Percentiles rank a stretch among this genome's conserved stretches.
Evolutionary conservation across 139 green algal genomes (phyloP).

Genomic region (Tetraselmis striata): DNA sequence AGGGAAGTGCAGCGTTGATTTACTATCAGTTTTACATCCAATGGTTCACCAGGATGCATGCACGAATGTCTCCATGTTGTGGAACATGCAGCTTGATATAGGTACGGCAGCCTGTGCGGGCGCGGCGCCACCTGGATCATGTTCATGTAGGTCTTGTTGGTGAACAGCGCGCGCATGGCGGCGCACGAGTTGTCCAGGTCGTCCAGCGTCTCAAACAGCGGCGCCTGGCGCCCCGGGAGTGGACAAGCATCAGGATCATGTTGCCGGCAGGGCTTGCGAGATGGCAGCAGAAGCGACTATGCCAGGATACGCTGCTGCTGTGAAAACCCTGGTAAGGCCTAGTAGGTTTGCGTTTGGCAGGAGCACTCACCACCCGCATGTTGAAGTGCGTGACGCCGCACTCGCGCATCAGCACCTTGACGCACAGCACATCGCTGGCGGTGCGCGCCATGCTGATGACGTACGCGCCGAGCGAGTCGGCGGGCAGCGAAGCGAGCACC

Average conservation of each 20-base stretch:
- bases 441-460: constrained; percentile 46
- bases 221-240: constrained; percentile 41
- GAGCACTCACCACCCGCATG: not conserved
- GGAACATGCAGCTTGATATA: too few species aligned
- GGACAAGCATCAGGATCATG: too few species aligned
- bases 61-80: too few species aligned
- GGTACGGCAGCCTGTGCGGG: too few species aligned
- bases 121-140: not conserved
- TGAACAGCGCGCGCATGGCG: constrained; percentile 38
- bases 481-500: not conserved
- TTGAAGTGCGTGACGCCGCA: not conserved
- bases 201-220: constrained; percentile 47
- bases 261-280: too few species aligned
- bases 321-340: too few species aligned
- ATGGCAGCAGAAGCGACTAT: too few species aligned
- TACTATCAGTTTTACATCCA: too few species aligned
- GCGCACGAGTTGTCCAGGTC: constrained; percentile 28
- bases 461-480: constrained; percentile 36
- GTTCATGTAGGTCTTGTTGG: constrained; percentile 33
- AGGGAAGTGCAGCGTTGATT: too few species aligned
- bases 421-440: not conserved
- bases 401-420: not conserved
- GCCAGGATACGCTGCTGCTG: too few species aligned
- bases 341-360: too few species aligned
- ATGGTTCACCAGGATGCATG: too few species aligned